phyloP scores from a whole-genome alignment of 805 yeast species.

The Kazachstania bromeliacearum region DNA sequence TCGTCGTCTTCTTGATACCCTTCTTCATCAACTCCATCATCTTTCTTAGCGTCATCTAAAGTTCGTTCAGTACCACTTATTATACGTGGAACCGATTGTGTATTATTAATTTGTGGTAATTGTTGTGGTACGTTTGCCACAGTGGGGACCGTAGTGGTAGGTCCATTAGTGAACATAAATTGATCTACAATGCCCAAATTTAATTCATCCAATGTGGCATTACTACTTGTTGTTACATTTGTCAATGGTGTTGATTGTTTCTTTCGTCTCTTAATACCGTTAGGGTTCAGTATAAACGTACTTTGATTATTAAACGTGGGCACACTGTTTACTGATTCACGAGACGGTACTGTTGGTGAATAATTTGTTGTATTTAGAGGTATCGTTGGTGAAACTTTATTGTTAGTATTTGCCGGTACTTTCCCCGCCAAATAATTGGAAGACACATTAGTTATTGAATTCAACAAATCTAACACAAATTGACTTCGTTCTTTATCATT shows the following conservation, averaged over 20 bases:
- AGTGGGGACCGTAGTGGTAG: too few relatives aligned
- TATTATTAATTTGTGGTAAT: too few relatives aligned
- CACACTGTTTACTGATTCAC: neutral
- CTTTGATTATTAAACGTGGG: conserved; percentile 5
- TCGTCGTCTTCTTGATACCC: conserved; percentile 16
- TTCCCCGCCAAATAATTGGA: conserved; percentile 21
- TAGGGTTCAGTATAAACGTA: conserved; percentile 26
- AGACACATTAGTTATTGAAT: conserved; percentile 25
- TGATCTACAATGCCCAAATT: neutral
- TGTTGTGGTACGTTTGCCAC: too few relatives aligned
- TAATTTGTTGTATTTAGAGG: neutral
- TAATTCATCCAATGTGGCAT: neutral
- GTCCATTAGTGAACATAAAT: neutral
- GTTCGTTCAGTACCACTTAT: too few relatives aligned
- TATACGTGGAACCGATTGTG: too few relatives aligned
- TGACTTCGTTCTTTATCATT: neutral
- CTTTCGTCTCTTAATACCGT: conserved; percentile 25
- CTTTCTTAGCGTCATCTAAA: too few relatives aligned
- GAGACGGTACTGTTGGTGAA: conserved; percentile 1
- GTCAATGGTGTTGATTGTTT: conserved; percentile 1
- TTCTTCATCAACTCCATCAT: conserved; percentile 8
- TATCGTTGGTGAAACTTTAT: conserved; percentile 2
- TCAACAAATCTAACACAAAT: conserved; percentile 21
- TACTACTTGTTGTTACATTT: neutral
- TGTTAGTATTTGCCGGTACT: conserved; percentile 6